Conservation (phyloP, 192 early-diverging fungal genomes). For the Chytriomyces sp. region DNA sequence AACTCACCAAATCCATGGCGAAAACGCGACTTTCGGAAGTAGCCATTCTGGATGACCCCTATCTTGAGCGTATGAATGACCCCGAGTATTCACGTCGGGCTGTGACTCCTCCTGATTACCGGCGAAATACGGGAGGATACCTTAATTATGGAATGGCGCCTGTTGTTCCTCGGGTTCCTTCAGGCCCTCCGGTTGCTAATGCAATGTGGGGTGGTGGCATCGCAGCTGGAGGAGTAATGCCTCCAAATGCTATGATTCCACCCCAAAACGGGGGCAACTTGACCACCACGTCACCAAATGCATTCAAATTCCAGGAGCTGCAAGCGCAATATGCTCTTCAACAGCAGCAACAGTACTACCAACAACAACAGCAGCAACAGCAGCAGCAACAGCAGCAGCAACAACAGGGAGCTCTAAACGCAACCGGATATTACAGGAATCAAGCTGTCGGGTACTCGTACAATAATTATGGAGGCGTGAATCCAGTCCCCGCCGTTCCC, state of each 20-base stretch:
- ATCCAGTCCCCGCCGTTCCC: not conserved
- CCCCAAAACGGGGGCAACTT: not conserved
- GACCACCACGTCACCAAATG: not conserved
- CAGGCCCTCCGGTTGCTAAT: not conserved
- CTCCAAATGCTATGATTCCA: not conserved
- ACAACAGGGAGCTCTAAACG: not conserved
- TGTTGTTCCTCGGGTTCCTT: not conserved
- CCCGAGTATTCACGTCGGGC: conserved; percentile 5
- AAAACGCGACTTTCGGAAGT: conserved; percentile 6
- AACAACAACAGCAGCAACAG: conserved; percentile 11
- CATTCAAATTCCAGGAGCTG: not conserved
- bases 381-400: conserved; percentile 4
- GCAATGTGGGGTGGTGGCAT: not conserved
- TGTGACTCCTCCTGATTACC: conserved; percentile 10
- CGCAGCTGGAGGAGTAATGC: not conserved
- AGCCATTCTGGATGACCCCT: conserved; percentile 19
- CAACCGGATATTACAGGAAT: not conserved
- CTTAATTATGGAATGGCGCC: not conserved
- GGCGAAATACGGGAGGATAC: not conserved
- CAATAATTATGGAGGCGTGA: too few species aligned
- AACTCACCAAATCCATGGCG: not conserved
- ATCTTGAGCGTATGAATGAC: conserved; percentile 13
- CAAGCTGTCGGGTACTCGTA: too few species aligned
- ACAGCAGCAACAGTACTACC: conserved; percentile 2
- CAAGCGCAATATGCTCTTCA: conserved; percentile 7